Evolutionary conservation across 2,329 filamentous ascomycete species (phyloP).

Genomic region (Pseudogymnoascus sp.): DNA sequence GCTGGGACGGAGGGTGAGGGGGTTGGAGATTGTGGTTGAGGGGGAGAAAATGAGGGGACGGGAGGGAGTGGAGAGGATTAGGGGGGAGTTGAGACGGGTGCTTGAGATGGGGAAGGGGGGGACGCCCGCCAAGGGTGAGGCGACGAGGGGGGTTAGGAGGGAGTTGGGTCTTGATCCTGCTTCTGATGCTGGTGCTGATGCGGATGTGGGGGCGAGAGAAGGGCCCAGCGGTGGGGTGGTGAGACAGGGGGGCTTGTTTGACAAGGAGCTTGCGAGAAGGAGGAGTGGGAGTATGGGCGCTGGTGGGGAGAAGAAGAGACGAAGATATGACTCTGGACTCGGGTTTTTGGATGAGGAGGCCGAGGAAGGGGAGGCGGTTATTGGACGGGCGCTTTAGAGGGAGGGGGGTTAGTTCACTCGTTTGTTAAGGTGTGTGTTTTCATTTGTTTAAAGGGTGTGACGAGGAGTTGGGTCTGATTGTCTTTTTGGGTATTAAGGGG

Average conservation of each 20-base stretch:
- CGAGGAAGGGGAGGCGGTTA: conserved; percentile 13
- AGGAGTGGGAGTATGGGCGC: neutral
- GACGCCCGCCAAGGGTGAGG: neutral
- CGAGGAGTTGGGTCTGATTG: neutral
- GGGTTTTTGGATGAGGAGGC: conserved; percentile 48
- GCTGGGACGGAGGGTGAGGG: conserved; percentile 40
- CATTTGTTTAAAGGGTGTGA: neutral
- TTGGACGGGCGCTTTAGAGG: neutral
- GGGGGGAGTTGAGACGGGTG: conserved; percentile 42
- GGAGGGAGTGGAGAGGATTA: conserved; percentile 41
- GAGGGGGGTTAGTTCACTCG: neutral
- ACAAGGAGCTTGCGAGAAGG: conserved; percentile 14
- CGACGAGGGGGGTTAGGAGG: neutral
- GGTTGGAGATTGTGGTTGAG: conserved; percentile 38
- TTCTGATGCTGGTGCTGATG: neutral
- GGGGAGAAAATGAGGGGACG: conserved; percentile 40
- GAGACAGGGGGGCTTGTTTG: conserved; percentile 18
- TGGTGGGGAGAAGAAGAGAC: conserved; percentile 32
- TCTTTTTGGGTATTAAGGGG: neutral
- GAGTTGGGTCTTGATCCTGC: neutral
- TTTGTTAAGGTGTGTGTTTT: neutral
- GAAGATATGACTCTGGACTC: conserved; percentile 46
- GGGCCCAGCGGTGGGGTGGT: conserved; percentile 8
- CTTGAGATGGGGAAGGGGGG: conserved; percentile 37
- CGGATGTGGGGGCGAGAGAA: neutral